Base-by-base conservation (phyloP, 73 alveolate genomes). In the Paramecium pentaurelia region DNA sequence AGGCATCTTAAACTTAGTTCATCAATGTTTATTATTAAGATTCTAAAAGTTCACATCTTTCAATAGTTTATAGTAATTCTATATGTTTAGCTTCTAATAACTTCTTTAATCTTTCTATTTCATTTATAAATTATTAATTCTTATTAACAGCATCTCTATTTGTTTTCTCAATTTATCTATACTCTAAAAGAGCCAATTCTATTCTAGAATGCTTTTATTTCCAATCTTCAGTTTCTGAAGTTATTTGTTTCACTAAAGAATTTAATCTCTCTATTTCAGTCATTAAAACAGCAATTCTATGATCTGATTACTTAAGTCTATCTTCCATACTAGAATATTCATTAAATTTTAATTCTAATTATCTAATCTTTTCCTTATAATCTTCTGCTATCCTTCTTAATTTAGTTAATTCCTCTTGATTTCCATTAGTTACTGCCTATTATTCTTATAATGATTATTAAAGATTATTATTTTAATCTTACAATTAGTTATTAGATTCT, bases 231-330 rank as follows among this genome's bases (percentile, higher is more conserved):
- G 71, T 27, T 12, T 80, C 91, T 2, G 45, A 25, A 45, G 71
- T 49, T 12, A 44, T 25, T 22, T 80, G 49, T 80, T 80, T 80
- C 8, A 80, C 73, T 9, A 80, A 25, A 6, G 71, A 25, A 45
- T 80, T 80, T 25, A 80, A 80, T 80, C 91, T 80, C 42, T 80
- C 91, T 18, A 80, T 80, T 42, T 80, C 91, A 44, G 91, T 45
- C 91, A 80, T 80, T 49, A 80, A 80, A 10, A 80, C 91, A 2
- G 91, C 91, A n/a, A 80, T 80, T 44, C 91, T 80, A 49, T 80
- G 91, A 80, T 80, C 91, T 12, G 91, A 40, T 42, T 80, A 80
- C 30, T 80, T 80, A 22, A 80, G 58, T 80, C 49, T 42, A 2
- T 80, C 91, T 27, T 80, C 91, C 47, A 80, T 27, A 8, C 2